Conservation (phyloP, 805 yeast genomes). For the Candida mattraensis region DNA sequence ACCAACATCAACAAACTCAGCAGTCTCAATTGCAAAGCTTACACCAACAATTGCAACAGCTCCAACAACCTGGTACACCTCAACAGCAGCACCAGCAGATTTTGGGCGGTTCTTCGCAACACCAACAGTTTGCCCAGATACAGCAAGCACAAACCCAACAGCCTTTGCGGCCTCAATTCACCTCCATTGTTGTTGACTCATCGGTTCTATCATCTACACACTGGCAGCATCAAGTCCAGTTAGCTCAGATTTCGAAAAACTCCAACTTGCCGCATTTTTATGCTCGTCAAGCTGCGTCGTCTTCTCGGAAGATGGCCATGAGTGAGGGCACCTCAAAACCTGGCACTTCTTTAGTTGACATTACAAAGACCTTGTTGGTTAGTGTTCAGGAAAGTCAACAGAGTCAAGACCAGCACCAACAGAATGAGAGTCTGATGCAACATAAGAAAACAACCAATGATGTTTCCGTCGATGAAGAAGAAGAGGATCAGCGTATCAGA, state of each 20-base stretch:
- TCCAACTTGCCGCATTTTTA: constrained; percentile 73
- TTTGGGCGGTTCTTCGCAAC: no score
- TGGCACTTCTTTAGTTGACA: constrained; percentile 38
- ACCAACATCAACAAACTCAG: constrained; percentile 28
- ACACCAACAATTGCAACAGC: constrained; percentile 28
- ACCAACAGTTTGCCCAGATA: constrained; percentile 32
- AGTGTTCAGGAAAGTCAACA: constrained; percentile 32
- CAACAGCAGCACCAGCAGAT: constrained; percentile 25
- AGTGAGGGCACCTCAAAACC: constrained; percentile 35
- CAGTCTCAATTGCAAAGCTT: constrained; percentile 25
- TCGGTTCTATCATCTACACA: constrained; percentile 39
- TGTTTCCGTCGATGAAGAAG: constrained; percentile 52
- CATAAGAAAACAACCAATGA: constrained; percentile 35
- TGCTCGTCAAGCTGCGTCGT: constrained; percentile 79
- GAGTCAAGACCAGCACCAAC: constrained; percentile 25
- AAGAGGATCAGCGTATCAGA: constrained; percentile 65
- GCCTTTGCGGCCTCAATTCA: constrained; percentile 20
- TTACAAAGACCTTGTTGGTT: constrained; percentile 38
- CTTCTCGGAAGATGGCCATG: constrained; percentile 47
- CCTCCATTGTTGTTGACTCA: constrained; percentile 35
- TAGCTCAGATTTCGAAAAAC: constrained; percentile 68
- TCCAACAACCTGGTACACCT: constrained; percentile 29
- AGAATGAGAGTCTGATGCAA: constrained; percentile 40
- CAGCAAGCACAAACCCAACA: constrained; percentile 19
- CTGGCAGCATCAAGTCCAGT: constrained; percentile 81